Conservation (phyloP, 2,329 filamentous ascomycete genomes). For the Ophiostoma tasmaniense region DNA sequence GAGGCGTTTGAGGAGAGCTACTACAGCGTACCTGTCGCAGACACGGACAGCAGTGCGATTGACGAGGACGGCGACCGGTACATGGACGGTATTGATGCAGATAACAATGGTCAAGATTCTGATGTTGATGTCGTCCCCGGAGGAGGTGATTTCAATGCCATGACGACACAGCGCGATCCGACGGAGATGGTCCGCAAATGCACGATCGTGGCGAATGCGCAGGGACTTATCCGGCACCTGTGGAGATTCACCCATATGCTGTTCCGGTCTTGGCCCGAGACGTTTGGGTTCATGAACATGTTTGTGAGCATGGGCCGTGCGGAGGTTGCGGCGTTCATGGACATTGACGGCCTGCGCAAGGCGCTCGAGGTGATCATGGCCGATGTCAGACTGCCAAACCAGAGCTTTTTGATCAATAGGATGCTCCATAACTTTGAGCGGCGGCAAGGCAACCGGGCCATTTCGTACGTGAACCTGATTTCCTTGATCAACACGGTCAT, state of each 20-base stretch:
- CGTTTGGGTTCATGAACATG: conserved; percentile 61
- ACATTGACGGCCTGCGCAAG: conserved; percentile 50
- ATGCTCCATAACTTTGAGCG: conserved; percentile 46
- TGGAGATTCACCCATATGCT: conserved; percentile 56
- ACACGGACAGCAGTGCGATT: conserved; percentile 22
- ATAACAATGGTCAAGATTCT: background rate
- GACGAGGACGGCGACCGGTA: background rate
- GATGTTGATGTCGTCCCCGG: background rate
- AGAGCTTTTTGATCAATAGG: conserved; percentile 42
- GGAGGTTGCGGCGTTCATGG: conserved; percentile 52
- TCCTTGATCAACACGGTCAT: conserved; percentile 40
- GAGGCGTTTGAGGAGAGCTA: conserved; percentile 40
- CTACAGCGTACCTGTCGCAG: conserved; percentile 23
- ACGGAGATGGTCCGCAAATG: background rate
- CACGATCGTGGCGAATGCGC: conserved; percentile 27
- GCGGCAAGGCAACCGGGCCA: conserved; percentile 44
- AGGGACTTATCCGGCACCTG: conserved; percentile 27
- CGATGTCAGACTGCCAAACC: conserved; percentile 31
- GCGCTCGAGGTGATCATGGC: conserved; percentile 52
- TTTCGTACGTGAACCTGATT: conserved; percentile 47
- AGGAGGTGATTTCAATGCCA: background rate
- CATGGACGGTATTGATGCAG: background rate
- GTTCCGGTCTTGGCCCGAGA: conserved; percentile 65
- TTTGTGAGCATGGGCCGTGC: conserved; percentile 54
- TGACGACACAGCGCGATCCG: background rate